Percentiles rank a stretch among this genome's conserved stretches.
phyloP scores from a whole-genome alignment of 2,329 filamentous ascomycete genomes.

The Clarireedia homoeocarpa region DNA sequence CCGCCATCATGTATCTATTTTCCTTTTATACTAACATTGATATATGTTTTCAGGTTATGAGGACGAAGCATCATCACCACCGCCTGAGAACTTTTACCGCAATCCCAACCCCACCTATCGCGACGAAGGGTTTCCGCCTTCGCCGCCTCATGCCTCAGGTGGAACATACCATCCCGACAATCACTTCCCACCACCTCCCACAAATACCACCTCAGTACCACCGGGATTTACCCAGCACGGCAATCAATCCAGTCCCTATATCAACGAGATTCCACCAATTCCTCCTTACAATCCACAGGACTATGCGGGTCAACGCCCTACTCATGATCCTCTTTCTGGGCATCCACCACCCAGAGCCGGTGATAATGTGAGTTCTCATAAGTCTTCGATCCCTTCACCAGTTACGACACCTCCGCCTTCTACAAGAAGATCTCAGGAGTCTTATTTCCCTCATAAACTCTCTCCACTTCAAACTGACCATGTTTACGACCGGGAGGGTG shows the following conservation, averaged over 20 bases:
- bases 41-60: conserved; percentile 25
- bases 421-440: conserved; percentile 11
- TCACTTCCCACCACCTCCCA: conserved; percentile 22
- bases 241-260: conserved; percentile 21
- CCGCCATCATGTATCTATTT: conserved; percentile 15
- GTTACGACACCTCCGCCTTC: conserved; percentile 7
- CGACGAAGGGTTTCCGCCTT: conserved; percentile 26
- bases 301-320: conserved; percentile 19
- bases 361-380: conserved; percentile 30
- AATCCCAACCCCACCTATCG: conserved; percentile 16
- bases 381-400: conserved; percentile 15
- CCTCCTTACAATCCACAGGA: conserved; percentile 28
- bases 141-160: conserved; percentile 29
- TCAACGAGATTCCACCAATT: conserved; percentile 19
- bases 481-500: conserved; percentile 16
- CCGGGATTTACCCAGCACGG: conserved; percentile 16
- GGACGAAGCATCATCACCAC: conserved; percentile 24
- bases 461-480: conserved; percentile 19
- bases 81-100: conserved; percentile 26
- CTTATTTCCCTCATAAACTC: conserved; percentile 24
- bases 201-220: neutral
- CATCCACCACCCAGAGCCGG: conserved; percentile 20
- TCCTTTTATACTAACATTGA: conserved; percentile 15
- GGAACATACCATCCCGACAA: conserved; percentile 25
- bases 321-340: conserved; percentile 17